Base-by-base conservation (phyloP, 2,329 filamentous ascomycete species). In the Fusarium pseudocircinatum region DNA sequence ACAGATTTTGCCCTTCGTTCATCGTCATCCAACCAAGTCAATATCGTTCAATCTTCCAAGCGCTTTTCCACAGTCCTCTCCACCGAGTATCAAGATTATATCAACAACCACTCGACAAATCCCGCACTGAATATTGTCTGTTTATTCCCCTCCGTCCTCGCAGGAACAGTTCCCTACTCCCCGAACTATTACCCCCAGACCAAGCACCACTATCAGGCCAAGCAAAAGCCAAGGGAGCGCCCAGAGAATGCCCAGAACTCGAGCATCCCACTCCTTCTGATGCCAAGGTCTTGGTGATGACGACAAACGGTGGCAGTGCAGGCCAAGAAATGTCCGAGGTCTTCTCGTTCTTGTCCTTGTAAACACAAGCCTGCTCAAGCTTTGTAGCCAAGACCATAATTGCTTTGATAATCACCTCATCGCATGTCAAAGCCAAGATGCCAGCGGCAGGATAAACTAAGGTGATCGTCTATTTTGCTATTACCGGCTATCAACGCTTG, bases 251-350 rank as follows among this genome's bases (percentile, higher is more conserved):
- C 70, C 70, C 49, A 73, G 66, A 61, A 53, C 44, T 49, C 30
- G 60, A 69, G 52, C 58, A 67, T 34, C 62, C 53, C 53, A 67
- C 47, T 32, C 39, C 53, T 53, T 60, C 58, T 66, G 24, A 26
- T 53, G 76, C 76, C 76, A 78, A 78, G 75, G 56, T 68, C 73
- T 78, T 77, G 72, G 67, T 36, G 58, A 72, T 75, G 72, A 69
- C 70, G 74, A 75, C 72, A 77, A 70, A 63, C 64, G 73, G 76
- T 76, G 76, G 76, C 76, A 75, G 76, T 78, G 76, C 76, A 78
- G 52, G 53, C 56, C 47, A 65, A 47, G 58, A 40, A 42, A 46
- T 37, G 40, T 37, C 43, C 59, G 44, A 50, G 20, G 49, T 47
- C n/a, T 63, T 36, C 24, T 53, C 50, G 36, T 43, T 47, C 50